phyloP scores from a whole-genome alignment of 2,329 filamentous ascomycete genomes.

The Didymella pinodella region DNA sequence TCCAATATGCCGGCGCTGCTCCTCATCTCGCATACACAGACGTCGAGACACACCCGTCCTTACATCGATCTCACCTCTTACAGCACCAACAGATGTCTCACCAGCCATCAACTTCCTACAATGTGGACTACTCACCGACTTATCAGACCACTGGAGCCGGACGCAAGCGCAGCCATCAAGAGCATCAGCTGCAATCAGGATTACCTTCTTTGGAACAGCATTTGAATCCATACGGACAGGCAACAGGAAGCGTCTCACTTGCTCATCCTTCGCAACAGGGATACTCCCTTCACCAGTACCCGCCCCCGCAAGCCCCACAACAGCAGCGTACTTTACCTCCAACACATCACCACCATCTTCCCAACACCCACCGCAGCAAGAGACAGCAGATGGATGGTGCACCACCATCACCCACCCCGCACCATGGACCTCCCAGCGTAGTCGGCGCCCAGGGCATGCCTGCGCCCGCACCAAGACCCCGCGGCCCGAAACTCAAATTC shows the following conservation, averaged over 20 bases:
- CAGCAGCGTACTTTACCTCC: constrained; percentile 39
- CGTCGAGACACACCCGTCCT: constrained; percentile 48
- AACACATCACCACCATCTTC: constrained; percentile 80
- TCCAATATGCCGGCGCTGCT: constrained; percentile 49
- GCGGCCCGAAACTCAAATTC: constrained; percentile 91
- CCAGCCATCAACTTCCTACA: constrained; percentile 48
- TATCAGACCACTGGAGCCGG: constrained; percentile 37
- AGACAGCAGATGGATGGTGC: constrained; percentile 62
- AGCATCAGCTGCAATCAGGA: constrained; percentile 52
- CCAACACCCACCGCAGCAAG: constrained; percentile 72
- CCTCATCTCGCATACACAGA: constrained; percentile 51
- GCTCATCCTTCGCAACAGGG: constrained; percentile 52
- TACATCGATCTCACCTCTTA: constrained; percentile 48
- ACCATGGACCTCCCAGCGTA: constrained; percentile 77
- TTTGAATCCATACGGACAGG: constrained; percentile 49
- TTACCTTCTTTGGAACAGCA: constrained; percentile 53
- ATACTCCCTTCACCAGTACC: constrained; percentile 49
- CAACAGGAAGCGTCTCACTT: constrained; percentile 49
- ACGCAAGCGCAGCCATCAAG: constrained; percentile 56
- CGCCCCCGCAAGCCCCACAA: constrained; percentile 36
- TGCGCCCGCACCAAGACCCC: constrained; percentile 77
- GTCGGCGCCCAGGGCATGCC: constrained; percentile 91
- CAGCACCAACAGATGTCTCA: constrained; percentile 50
- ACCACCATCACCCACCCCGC: constrained; percentile 47
- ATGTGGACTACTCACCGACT: constrained; percentile 45